These are phyloP conservation scores for Sarocladiaceae sp. DNA, from an alignment of 2,329 filamentous ascomycete species.

Conservation along the genomic window DNA sequence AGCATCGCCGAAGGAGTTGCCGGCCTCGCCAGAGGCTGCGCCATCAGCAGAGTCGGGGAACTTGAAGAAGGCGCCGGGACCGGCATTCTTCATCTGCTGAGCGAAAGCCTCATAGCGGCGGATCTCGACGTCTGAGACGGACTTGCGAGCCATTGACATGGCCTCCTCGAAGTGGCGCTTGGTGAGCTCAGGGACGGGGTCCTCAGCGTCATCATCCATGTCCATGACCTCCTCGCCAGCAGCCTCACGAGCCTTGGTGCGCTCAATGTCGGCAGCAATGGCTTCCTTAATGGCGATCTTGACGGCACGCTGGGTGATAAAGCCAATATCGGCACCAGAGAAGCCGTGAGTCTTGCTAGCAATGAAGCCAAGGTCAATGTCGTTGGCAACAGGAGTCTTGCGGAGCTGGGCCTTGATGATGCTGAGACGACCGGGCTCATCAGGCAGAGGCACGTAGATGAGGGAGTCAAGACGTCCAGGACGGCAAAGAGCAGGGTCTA, in stretches of 20 bases:
- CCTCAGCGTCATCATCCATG: constrained; percentile 66
- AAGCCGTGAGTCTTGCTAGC: constrained; percentile 97
- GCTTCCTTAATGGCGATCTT: constrained; percentile 99
- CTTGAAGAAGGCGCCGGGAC: constrained; percentile 95
- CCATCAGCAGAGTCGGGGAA: constrained; percentile 70
- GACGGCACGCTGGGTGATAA: constrained; percentile 97
- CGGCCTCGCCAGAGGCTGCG: constrained; percentile 51
- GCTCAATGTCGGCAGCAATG: constrained; percentile 82
- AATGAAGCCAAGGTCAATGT: constrained; percentile 87
- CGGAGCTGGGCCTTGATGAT: constrained; percentile 95
- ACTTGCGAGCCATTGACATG: constrained; percentile 89
- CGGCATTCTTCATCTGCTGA: constrained; percentile 98
- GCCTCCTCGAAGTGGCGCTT: constrained; percentile 98
- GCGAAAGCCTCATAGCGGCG: constrained; percentile 97
- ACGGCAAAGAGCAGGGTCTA: constrained; percentile 95
- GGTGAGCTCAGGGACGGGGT: constrained; percentile 92
- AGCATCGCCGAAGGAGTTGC: constrained; percentile 69
- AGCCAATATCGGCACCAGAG: constrained; percentile 98
- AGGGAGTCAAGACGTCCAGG: constrained; percentile 97
- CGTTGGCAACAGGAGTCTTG: constrained; percentile 86
- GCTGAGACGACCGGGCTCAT: constrained; percentile 79
- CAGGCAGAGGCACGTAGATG: constrained; percentile 94
- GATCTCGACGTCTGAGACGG: constrained; percentile 94
- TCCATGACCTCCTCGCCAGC: constrained; percentile 75
- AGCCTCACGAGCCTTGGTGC: constrained; percentile 81